A percentile compares a stretch with the other conserved stretches of the same genome.
These are phyloP conservation scores for Aureobasidium sp. DNA, from an alignment of 2,329 filamentous ascomycete genomes.

Conservation along the genomic window DNA sequence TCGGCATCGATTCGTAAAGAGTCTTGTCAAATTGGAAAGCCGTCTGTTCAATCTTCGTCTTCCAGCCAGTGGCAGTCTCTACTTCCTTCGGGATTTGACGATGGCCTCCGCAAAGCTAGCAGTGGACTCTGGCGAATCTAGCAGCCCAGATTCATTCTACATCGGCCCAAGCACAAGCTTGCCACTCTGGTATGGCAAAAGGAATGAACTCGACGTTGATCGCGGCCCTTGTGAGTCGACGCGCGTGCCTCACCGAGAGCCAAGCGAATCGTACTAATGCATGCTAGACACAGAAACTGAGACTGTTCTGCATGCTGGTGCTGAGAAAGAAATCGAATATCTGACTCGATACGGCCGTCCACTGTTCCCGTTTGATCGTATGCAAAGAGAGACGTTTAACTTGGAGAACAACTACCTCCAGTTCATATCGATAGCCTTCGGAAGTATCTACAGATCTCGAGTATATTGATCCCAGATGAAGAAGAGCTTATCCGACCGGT, in stretches of 20 bases:
- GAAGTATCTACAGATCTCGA: too few species aligned
- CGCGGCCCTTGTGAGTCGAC: conserved; percentile 26
- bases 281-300: conserved; percentile 18
- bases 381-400: conserved; percentile 25
- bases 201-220: conserved; percentile 17
- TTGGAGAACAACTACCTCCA: conserved; percentile 23
- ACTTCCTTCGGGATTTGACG: conserved; percentile 24
- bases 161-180: conserved; percentile 25
- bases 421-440: background rate
- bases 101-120: conserved; percentile 16
- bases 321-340: conserved; percentile 27
- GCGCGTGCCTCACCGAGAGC: background rate
- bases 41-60: conserved; percentile 22
- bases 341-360: conserved; percentile 23
- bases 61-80: conserved; percentile 28
- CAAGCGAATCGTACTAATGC: background rate
- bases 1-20: conserved; percentile 20
- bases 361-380: conserved; percentile 25
- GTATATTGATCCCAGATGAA: background rate
- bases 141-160: conserved; percentile 18
- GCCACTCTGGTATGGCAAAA: conserved; percentile 23
- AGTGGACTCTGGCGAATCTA: conserved; percentile 8
- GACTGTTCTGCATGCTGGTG: conserved; percentile 23
- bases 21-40: conserved; percentile 25
- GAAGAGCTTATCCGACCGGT: conserved; percentile 15